phyloP scores from a whole-genome alignment of 176 grass and related monocot species.

The Rhynchospora breviuscula region DNA sequence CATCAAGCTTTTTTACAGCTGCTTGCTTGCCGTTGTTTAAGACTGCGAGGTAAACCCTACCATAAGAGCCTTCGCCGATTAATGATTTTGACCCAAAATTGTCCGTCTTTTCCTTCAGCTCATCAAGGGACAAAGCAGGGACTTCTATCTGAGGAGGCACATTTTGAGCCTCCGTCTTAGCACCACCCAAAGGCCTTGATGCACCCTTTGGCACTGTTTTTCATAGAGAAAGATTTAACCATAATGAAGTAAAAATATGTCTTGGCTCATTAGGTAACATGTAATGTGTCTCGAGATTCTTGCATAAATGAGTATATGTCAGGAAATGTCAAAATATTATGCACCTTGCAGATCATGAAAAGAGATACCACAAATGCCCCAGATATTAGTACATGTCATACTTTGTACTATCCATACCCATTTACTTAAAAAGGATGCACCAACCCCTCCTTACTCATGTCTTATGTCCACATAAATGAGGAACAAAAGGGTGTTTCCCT shows the following conservation, averaged over 20 bases:
- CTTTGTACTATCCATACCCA: not conserved
- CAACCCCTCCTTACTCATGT: not conserved
- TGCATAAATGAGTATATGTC: not conserved
- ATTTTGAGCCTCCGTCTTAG: constrained; percentile 39
- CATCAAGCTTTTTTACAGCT: constrained; percentile 80
- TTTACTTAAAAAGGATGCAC: not conserved
- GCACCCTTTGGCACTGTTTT: constrained; percentile 30
- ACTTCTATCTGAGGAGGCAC: constrained; percentile 46
- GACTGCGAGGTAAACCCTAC: constrained; percentile 68
- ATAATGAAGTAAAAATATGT: not conserved
- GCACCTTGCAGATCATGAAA: not conserved
- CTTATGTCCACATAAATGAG: not conserved
- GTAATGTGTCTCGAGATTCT: not conserved
- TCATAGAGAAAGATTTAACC: constrained; percentile 4
- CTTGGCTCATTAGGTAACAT: constrained; percentile 18
- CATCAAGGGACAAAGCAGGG: constrained; percentile 59
- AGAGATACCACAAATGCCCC: not conserved
- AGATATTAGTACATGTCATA: not conserved
- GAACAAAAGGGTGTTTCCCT: too few species aligned
- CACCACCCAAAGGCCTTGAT: constrained; percentile 32
- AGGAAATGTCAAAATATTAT: not conserved
- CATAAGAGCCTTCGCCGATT: constrained; percentile 86
- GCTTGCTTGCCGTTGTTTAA: constrained; percentile 62
- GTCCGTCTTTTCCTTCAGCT: constrained; percentile 72
- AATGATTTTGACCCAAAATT: constrained; percentile 68